Base-by-base conservation (phyloP, 2,329 filamentous ascomycete genomes). In the Akanthomyces dipterigenus region DNA sequence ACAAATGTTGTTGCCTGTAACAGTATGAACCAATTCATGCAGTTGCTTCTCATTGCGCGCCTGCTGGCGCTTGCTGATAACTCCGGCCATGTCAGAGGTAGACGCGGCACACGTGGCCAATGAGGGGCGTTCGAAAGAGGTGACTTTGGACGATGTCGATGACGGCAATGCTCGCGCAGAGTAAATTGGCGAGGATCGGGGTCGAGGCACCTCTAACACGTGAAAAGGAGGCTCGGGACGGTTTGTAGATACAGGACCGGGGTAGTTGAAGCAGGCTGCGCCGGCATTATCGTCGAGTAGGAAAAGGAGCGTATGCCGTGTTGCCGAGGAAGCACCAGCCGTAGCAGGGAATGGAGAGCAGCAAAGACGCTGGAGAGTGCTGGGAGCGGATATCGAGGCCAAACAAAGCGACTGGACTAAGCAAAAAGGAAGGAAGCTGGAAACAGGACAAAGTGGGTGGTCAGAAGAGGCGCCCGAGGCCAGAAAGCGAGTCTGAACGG, bases 61-160 rank as follows among this genome's bases (percentile, higher is more conserved):
- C 82, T 97, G 93, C 79, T 97, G 91, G 77, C 95, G 91, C 83
- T 98, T 99, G 81, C 88, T 96, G 74, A 96, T 81, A 49, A 86
- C 81, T 60, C 84, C 82, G 61, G 90, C 83, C 90, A 93, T 95
- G 66, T 53, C 64, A 16, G 36, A 38, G 50, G 31, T 8, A 51
- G 36, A 18, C 34, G 24, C 2, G 20, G 60, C 45, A 50, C 36
- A 38, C 14, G 49, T 49, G 38, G 48, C 48, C 22, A 12, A 54
- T 9, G 31, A 48, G 50, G 28, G 50, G 46, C 42, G 48, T 59
- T 45, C 26, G 22, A 31, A 38, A 20, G 16, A 11, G 20, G 48
- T 20, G 26, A 50, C 24, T 53, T 53, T 48, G 24, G 38, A 60
- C 26, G 48, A 42, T 36, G 45, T 34, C 45, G 16, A 49, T 36